A percentile compares a stretch with the other conserved stretches of the same genome.
phyloP scores from a whole-genome alignment of 2,329 filamentous ascomycete species.

The Exophiala mesophila region DNA sequence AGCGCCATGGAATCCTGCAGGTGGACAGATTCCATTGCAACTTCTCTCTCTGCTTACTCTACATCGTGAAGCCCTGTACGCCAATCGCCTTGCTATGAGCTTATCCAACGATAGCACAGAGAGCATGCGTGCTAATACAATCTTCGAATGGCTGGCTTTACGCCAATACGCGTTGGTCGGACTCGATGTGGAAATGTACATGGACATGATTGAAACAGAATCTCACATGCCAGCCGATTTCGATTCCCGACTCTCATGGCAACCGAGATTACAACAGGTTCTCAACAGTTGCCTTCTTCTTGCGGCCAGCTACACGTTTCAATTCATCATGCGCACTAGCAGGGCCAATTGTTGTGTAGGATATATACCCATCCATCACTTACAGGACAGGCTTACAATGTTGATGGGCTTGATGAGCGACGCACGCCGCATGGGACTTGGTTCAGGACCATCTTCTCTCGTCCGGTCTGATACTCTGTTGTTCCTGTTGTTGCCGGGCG shows the following conservation, averaged over 20 bases:
- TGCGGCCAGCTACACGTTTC: constrained; percentile 9
- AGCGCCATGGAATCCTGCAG: background rate
- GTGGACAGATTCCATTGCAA: background rate
- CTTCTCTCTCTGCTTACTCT: background rate
- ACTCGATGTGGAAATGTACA: constrained; percentile 4
- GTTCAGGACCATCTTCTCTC: background rate
- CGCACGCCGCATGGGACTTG: constrained; percentile 1
- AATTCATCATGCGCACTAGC: constrained; percentile 6
- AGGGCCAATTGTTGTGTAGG: constrained; percentile 5
- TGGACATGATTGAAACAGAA: constrained; percentile 9
- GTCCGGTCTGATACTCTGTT: constrained; percentile 10
- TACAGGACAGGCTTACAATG: constrained; percentile 7
- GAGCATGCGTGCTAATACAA: constrained; percentile 1
- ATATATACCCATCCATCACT: constrained; percentile 10
- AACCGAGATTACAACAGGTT: constrained; percentile 1
- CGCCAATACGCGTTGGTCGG: constrained; percentile 11
- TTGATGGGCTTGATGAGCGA: constrained; percentile 12
- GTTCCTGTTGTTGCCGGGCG: constrained; percentile 12
- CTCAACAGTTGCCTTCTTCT: constrained; percentile 9
- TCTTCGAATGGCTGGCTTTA: constrained; percentile 11
- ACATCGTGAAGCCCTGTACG: constrained; percentile 1
- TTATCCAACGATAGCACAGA: background rate
- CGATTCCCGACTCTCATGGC: background rate
- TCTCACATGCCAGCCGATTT: background rate
- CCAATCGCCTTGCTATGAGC: background rate